Percentiles rank a stretch among this genome's conserved stretches.
Evolutionary conservation across 768 basidiomycete genomes (phyloP).

Genomic region (Amylocystis lapponica): DNA sequence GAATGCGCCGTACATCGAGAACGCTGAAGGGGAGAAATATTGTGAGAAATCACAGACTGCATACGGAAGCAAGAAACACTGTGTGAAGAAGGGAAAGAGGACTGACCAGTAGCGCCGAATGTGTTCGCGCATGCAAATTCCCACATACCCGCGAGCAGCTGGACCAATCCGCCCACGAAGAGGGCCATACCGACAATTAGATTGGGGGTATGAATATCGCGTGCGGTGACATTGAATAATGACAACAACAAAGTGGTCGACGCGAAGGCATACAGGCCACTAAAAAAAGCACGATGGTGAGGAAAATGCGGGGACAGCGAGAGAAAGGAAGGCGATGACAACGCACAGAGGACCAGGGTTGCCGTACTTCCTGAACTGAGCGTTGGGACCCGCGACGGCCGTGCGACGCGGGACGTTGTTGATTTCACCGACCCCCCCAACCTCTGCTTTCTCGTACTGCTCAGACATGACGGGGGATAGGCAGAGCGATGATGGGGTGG

Average conservation of each 20-base stretch:
- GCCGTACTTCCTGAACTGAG: slow-evolving; percentile 31
- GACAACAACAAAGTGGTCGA: slow-evolving; percentile 79
- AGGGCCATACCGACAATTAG: slow-evolving; percentile 83
- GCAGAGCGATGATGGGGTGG: slow-evolving; percentile 1
- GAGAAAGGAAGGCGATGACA: slow-evolving; percentile 5
- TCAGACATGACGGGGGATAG: slow-evolving; percentile 13
- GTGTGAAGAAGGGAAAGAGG: background rate
- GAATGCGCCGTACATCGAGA: slow-evolving; percentile 81
- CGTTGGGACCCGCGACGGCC: slow-evolving; percentile 4
- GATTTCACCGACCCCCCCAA: slow-evolving; percentile 7
- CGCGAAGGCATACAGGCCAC: slow-evolving; percentile 79
- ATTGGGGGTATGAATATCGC: slow-evolving; percentile 53
- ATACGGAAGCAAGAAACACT: background rate
- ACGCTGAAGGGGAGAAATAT: slow-evolving; percentile 42
- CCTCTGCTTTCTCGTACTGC: slow-evolving; percentile 21
- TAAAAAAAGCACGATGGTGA: slow-evolving; percentile 21
- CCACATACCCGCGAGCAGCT: slow-evolving; percentile 90
- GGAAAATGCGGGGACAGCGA: background rate
- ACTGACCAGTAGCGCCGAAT: slow-evolving; percentile 69
- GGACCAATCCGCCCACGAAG: slow-evolving; percentile 78
- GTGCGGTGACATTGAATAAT: slow-evolving; percentile 58
- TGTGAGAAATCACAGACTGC: background rate
- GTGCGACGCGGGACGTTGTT: slow-evolving; percentile 7
- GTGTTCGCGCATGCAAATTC: slow-evolving; percentile 47
- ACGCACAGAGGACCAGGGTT: slow-evolving; percentile 58